Conservation (phyloP, 148 eudicot species). For the Dysphania ambrosioides region DNA sequence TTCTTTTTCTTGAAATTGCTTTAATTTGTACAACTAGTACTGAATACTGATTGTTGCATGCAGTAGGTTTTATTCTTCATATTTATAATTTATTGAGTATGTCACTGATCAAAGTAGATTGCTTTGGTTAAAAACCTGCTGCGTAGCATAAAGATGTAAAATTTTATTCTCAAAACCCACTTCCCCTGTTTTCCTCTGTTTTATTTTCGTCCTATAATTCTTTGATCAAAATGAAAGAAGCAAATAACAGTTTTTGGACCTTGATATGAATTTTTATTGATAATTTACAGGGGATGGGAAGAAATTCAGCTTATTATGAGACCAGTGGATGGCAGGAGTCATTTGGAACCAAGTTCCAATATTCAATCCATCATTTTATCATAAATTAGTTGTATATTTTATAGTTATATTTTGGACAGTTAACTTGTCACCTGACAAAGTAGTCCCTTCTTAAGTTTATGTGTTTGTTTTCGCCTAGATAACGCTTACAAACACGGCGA, state of each 20-base stretch:
- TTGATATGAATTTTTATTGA: no score
- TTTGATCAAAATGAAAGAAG: no score
- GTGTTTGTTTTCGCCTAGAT: slow-evolving; percentile 17
- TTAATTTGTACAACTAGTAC: no score
- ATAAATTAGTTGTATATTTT: no score
- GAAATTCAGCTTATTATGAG: slow-evolving; percentile 20
- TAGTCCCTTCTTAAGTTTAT: neutral
- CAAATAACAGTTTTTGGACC: no score
- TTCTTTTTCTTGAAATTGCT: neutral
- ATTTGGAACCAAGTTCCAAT: slow-evolving; percentile 15
- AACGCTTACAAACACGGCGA: slow-evolving; percentile 31
- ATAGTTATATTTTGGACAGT: no score
- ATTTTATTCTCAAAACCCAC: neutral
- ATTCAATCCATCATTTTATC: no score
- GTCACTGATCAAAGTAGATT: neutral
- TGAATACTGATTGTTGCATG: neutral
- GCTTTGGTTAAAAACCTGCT: neutral
- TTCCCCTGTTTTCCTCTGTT: slow-evolving; percentile 13
- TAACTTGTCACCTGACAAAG: no score
- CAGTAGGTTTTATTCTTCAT: no score
- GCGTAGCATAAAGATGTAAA: no score
- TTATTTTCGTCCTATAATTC: neutral
- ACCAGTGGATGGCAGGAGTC: slow-evolving; percentile 32
- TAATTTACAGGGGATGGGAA: slow-evolving; percentile 13
- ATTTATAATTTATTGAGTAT: no score